Conservation (phyloP, 345 rosid species). For the Rhizophora mangle region DNA sequence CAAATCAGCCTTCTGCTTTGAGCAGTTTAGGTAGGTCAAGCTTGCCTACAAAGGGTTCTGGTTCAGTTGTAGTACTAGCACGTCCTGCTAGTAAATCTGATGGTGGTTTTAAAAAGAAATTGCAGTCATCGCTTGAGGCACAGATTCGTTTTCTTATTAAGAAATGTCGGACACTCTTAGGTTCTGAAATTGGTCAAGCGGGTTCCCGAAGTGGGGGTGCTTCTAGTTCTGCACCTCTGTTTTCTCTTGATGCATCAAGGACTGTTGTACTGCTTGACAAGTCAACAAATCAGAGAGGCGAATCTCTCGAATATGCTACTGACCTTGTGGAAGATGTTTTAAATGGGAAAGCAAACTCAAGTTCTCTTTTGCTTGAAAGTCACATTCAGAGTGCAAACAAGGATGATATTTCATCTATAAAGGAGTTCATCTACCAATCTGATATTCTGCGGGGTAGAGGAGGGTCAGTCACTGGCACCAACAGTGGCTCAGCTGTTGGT, state of each 20-base stretch:
- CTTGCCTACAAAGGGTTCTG: slow-evolving; percentile 54
- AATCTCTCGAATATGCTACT: slow-evolving; percentile 64
- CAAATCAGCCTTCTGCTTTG: slow-evolving; percentile 38
- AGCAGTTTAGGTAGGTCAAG: slow-evolving; percentile 49
- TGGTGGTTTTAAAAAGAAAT: slow-evolving; percentile 65
- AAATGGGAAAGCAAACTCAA: slow-evolving; percentile 64
- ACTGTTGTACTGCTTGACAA: slow-evolving; percentile 66
- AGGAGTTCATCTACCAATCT: slow-evolving; percentile 65
- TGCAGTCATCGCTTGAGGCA: slow-evolving; percentile 75
- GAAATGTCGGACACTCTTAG: slow-evolving; percentile 64
- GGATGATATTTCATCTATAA: slow-evolving; percentile 59
- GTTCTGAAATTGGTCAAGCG: slow-evolving; percentile 50
- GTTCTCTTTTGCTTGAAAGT: slow-evolving; percentile 72
- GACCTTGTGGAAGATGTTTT: slow-evolving; percentile 74
- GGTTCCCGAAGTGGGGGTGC: slow-evolving; percentile 60
- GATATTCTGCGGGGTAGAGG: slow-evolving; percentile 83
- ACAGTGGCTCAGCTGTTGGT: slow-evolving; percentile 54
- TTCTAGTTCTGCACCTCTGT: slow-evolving; percentile 60
- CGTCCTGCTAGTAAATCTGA: slow-evolving; percentile 72
- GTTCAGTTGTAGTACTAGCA: slow-evolving; percentile 74
- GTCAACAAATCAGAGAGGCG: slow-evolving; percentile 41
- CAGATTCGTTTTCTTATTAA: slow-evolving; percentile 75
- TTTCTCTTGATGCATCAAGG: slow-evolving; percentile 75
- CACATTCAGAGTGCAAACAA: slow-evolving; percentile 50
- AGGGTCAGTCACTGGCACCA: slow-evolving; percentile 45